Evolutionary conservation across 768 basidiomycete species (phyloP), one percentile per base, ranked within the genome.

Genomic region (Hericium alpestre): DNA sequence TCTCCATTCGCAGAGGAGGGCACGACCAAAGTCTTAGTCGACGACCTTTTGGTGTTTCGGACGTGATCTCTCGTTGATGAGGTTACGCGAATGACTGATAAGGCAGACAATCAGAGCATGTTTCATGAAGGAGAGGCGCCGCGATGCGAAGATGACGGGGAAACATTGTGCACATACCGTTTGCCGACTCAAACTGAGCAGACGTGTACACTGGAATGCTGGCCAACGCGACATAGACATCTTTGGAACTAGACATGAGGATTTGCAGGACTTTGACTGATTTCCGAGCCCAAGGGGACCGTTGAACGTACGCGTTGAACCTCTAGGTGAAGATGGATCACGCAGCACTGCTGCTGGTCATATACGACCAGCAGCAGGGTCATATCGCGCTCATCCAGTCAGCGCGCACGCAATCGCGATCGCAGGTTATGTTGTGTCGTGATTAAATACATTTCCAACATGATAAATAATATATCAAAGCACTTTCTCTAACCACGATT

Each of bases 11-110:
- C 41, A 22, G 47, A 41, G 11, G 51, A 58, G 27, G 51, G 46
- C 53, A 60, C 20, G 52, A 62, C 57, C 38, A 60, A 56, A 3
- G 61, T 56, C 54, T 61, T 60, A 51, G 32, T 54, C 16, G 56
- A 55, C 20, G 51, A 61, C 16, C 61, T 49, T 46, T 62, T 61
- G 25, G 22, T 43, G 32, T 62, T 61, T 22, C 61, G 56, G 2
- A 49, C 54, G 38, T 60, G 57, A n/a, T 62, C 59, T 27, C 55
- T 58, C 10, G 49, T 46, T n/a, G 56, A 50, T 15, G 56, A 58
- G 25, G 57, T 43, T 13, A 62, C 59, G 6, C 56, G 54, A 15
- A 60, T 16, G 25, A 62, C 61, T 62, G 43, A n/a, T 7, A n/a
- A 46, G 7, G 43, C n/a, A n/a, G 5, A 6, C 1, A 6, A 15